Evolutionary conservation across 2,329 filamentous ascomycete genomes (phyloP).

Genomic region (Aspergillus unguis): DNA sequence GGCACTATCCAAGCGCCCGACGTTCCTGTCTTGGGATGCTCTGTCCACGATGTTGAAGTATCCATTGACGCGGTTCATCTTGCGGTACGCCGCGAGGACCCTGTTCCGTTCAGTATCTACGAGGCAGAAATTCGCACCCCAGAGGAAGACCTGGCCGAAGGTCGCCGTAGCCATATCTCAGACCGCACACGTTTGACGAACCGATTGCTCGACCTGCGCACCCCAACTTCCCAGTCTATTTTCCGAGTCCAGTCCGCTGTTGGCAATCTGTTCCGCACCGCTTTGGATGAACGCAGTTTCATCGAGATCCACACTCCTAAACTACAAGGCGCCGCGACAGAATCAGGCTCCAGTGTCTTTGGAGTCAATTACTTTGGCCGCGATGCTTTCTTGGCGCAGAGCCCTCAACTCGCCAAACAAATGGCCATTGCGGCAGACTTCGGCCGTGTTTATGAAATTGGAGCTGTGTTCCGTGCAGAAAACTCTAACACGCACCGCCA

Average conservation of each 20-base stretch:
- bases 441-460: constrained; percentile 82
- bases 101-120: constrained; percentile 66
- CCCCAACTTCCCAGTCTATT: constrained; percentile 80
- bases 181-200: constrained; percentile 73
- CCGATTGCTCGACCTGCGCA: constrained; percentile 78
- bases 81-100: constrained; percentile 58
- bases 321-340: constrained; percentile 82
- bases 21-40: constrained; percentile 70
- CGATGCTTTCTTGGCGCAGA: constrained; percentile 83
- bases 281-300: constrained; percentile 72
- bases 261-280: constrained; percentile 72
- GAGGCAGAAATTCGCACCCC: constrained; percentile 63
- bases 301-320: constrained; percentile 95
- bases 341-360: constrained; percentile 89
- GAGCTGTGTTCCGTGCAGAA: constrained; percentile 87
- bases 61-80: constrained; percentile 64
- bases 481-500: constrained; percentile 95
- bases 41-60: constrained; percentile 73
- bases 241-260: constrained; percentile 83
- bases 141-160: constrained; percentile 55
- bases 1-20: constrained; percentile 71
- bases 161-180: constrained; percentile 59
- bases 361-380: constrained; percentile 88
- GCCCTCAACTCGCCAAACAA: constrained; percentile 87
- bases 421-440: constrained; percentile 90